Evolutionary conservation across 1,139 yeast genomes (phyloP).

Genomic region (Candida dubliniensis): DNA sequence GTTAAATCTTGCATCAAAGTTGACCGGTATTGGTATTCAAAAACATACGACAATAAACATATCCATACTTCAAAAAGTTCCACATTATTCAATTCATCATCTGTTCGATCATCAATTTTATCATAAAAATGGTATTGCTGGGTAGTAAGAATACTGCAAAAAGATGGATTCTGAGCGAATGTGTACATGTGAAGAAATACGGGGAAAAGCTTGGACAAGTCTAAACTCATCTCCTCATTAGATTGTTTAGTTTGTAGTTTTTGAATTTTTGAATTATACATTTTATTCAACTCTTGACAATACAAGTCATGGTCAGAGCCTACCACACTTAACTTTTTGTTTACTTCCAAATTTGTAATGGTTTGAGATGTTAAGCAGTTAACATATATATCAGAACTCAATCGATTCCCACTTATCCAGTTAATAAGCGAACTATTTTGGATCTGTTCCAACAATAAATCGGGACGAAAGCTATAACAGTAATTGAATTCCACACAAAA

Average conservation of each 20-base stretch:
- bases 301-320: conserved; percentile 17
- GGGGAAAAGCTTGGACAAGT: conserved; percentile 26
- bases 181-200: conserved; percentile 6
- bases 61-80: conserved; percentile 37
- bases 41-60: conserved; percentile 36
- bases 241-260: conserved; percentile 8
- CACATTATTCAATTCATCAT: conserved; percentile 18
- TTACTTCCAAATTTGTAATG: conserved; percentile 19
- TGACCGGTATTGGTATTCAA: conserved; percentile 37
- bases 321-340: conserved; percentile 6
- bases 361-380: conserved; percentile 21
- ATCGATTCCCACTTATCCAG: conserved; percentile 40
- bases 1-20: conserved; percentile 22
- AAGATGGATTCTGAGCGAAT: conserved; percentile 21
- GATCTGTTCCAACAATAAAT: conserved; percentile 28
- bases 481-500: conserved; percentile 31
- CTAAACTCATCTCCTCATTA: conserved; percentile 14
- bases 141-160: conserved; percentile 20
- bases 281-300: conserved; percentile 20
- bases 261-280: conserved; percentile 19
- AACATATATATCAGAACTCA: conserved; percentile 27
- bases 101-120: conserved; percentile 19
- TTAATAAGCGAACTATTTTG: conserved; percentile 38
- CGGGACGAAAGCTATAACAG: conserved; percentile 32
- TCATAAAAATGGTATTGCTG: conserved; percentile 15